Percentiles rank a stretch among this genome's conserved stretches.
These are phyloP conservation scores for Triticum timopheevii DNA, from an alignment of 176 grass and related monocot species.

Conservation along the genomic window DNA sequence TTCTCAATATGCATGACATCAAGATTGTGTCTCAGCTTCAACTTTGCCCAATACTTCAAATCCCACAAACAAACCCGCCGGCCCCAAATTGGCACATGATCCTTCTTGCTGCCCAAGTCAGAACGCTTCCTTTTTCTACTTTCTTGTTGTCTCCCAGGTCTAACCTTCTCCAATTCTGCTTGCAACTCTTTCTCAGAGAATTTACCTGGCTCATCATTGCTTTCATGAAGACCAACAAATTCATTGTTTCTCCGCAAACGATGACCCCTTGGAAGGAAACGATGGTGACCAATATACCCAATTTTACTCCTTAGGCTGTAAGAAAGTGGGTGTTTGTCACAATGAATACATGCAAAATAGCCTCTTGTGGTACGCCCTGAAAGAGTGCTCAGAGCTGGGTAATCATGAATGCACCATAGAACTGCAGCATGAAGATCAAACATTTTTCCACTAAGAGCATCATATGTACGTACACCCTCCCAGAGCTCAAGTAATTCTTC, in stretches of 20 bases:
- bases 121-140: not conserved
- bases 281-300: conserved; percentile 29
- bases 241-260: not conserved
- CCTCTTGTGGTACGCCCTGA: conserved; percentile 28
- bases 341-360: conserved; percentile 9
- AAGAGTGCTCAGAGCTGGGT: not conserved
- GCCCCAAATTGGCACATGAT: not conserved
- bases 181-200: not conserved
- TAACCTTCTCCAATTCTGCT: not conserved
- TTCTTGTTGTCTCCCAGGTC: not conserved
- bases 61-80: not conserved
- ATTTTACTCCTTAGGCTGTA: not conserved
- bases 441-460: not conserved
- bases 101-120: not conserved
- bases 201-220: not conserved
- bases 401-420: not conserved
- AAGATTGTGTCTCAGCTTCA: conserved; percentile 23
- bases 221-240: conserved; percentile 8
- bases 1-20: conserved; percentile 40
- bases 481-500: not conserved
- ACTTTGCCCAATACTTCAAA: conserved; percentile 19
- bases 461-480: not conserved
- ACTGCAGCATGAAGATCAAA: not conserved
- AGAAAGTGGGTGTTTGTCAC: conserved; percentile 17
- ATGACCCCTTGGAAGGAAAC: conserved; percentile 9